Percentiles rank a stretch among this genome's conserved stretches.
These are phyloP conservation scores for Magnusiomyces fungicola DNA, from an alignment of 1,139 yeast species.

Conservation along the genomic window DNA sequence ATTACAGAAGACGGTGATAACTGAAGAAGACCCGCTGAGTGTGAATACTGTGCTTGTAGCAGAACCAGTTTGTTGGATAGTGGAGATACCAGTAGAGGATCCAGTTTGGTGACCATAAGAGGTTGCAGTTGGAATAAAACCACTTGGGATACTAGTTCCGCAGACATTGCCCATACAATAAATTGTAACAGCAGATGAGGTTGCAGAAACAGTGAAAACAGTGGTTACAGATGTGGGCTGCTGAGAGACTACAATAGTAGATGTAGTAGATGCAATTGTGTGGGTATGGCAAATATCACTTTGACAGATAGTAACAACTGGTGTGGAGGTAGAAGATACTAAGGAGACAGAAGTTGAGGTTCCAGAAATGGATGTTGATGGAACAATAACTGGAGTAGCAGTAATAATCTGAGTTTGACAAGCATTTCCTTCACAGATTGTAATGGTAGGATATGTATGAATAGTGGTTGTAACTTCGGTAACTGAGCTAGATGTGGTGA, in stretches of 20 bases:
- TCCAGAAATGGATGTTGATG: neutral
- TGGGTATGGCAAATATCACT: too few species aligned
- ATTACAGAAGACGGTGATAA: neutral
- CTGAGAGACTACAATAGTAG: neutral
- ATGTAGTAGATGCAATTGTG: conserved; percentile 3
- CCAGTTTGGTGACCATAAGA: neutral
- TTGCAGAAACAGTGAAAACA: neutral
- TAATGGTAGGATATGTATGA: too few species aligned
- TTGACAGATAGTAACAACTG: neutral
- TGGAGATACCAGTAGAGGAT: neutral
- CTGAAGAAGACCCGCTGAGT: neutral
- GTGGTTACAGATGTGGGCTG: neutral
- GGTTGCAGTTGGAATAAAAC: neutral
- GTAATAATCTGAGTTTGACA: too few species aligned
- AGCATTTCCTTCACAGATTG: too few species aligned
- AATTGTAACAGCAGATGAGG: neutral
- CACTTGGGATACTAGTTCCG: neutral
- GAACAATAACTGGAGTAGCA: neutral
- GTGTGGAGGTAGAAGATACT: neutral
- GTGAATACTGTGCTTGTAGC: neutral
- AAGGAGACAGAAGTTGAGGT: neutral
- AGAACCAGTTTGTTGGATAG: neutral
- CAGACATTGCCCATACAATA: neutral
- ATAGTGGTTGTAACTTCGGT: neutral
- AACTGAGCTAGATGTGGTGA: neutral